Base-by-base conservation (phyloP, 2,329 filamentous ascomycete species). In the Nectriaceae sp. region DNA sequence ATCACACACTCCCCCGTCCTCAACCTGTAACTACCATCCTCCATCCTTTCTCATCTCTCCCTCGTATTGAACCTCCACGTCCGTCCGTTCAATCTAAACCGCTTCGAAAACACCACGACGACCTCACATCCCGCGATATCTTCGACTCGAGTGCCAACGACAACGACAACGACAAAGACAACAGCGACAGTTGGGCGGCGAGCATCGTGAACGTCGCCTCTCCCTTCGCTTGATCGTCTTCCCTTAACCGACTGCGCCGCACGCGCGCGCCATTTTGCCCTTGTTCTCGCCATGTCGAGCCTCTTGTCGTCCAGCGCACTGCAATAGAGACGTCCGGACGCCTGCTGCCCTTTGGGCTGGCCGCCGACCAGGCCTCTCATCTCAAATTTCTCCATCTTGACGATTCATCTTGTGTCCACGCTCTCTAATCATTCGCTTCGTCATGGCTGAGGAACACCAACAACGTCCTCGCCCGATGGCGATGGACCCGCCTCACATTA, bases 401-500 rank as follows among this genome's bases (percentile, higher is more conserved):
- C 22, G 38, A n/a, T 47, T 21, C 44, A 38, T 51, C 41, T 35
- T 44, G 39, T 45, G 40, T 44, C 48, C 40, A 47, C 60, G 49
- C 61, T 65, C 59, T 36, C n/a, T 10, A 19, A 36, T 37, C 52
- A 40, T 20, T 46, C 47, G 31, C 50, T 36, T 45, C 15, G 38
- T 48, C 54, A 60, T 39, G 57, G 71, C 72, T 70, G 60, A 69
- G 49, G 64, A 68, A 53, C n/a, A n/a, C n/a, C n/a, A n/a, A n/a
- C 56, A 58, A 43, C 58, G 59, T 44, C 55, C 59, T 42, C 60
- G 59, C 39, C 59, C 61, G 53, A 54, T 60, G 65, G 67, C 67
- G 62, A 84, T 85, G 81, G 83, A 85, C 55, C 80, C 79, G 61
- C 75, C 78, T 58, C 82, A 85, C 55, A 75, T 83, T 53, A 84